Percentiles rank a stretch among this genome's conserved stretches.
Conservation (phyloP, 2,329 filamentous ascomycete genomes). For the Paecilomyces niveus region DNA sequence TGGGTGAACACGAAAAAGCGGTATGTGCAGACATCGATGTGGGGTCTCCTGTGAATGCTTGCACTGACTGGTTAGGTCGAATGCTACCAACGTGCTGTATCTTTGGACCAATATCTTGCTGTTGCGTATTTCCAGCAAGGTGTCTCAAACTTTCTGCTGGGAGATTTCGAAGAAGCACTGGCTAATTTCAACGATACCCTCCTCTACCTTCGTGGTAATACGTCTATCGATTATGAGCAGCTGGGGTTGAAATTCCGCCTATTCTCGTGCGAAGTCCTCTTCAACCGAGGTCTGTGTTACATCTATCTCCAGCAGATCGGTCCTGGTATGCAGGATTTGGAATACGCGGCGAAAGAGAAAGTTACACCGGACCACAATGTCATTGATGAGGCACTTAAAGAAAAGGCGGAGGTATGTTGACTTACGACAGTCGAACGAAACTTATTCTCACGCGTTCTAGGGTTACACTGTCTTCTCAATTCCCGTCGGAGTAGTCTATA, state of each 20-base stretch:
- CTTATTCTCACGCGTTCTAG: conserved; percentile 36
- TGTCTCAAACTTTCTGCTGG: conserved; percentile 93
- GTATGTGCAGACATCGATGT: conserved; percentile 48
- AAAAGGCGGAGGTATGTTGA: conserved; percentile 71
- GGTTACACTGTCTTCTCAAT: conserved; percentile 99
- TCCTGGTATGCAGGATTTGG: conserved; percentile 81
- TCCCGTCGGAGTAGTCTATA: conserved; percentile 88
- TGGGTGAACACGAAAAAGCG: conserved; percentile 92
- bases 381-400: conserved; percentile 91
- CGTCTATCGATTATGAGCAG: conserved; percentile 96
- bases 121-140: conserved; percentile 98
- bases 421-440: not conserved
- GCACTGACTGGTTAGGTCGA: conserved; percentile 59
- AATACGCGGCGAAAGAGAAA: conserved; percentile 90
- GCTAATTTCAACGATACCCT: conserved; percentile 99
- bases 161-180: conserved; percentile 93
- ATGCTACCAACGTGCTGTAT: conserved; percentile 86
- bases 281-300: conserved; percentile 95
- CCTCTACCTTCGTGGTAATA: conserved; percentile 88
- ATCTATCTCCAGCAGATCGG: conserved; percentile 93
- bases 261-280: conserved; percentile 94
- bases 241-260: conserved; percentile 91
- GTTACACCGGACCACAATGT: conserved; percentile 94
- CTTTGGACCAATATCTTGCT: conserved; percentile 88
- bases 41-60: not conserved